Base-by-base conservation (phyloP, 768 basidiomycete species). In the Panaeolus cyanescens region DNA sequence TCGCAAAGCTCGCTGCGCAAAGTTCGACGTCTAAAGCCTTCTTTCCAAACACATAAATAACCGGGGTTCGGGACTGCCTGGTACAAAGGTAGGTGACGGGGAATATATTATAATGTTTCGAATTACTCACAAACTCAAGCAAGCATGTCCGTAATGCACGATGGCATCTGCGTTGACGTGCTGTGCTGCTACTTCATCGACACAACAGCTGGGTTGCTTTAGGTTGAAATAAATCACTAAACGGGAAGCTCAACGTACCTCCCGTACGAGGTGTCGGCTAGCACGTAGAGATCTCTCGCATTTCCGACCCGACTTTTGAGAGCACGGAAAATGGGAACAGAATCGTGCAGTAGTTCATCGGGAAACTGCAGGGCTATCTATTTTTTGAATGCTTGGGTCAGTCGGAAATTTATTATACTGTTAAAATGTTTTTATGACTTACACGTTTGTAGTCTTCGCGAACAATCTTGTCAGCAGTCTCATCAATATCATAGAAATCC, bases 211-310 rank as follows among this genome's bases (percentile, higher is more conserved):
- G 30, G 9, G 17, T 50, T 37, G 10, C 58, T n/a, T 50, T 13
- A 60, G 39, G 15, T 31, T 37, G 31, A 19, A 32, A 22, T 17
- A 37, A 57, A 45, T 37, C 19, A 25, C 37, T 32, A 45, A 64
- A 61, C 59, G 68, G 25, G 45, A 25, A 50, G 45, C 25, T 50
- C 25, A 50, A 50, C 86, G 45, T 77, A 87, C 96, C 92, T 96
- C 75, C 96, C 97, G 74, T 98, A 98, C 4, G 96, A 96, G 20
- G 96, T 98, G 74, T 99, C 96, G 12, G 96, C 96, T n/a, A 98
- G 82, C 4, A 97, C 90, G 71, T 94, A 96, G 22, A 93, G 77
- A 67, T 96, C 90, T 55, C 77, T 78, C 20, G 72, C 73, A 17
- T 55, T 55, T 45, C 80, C 77, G 22, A 87, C 70, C 30, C 68